Conservation (phyloP, 805 yeast species). For the Tetrapisispora namnaoensis region DNA sequence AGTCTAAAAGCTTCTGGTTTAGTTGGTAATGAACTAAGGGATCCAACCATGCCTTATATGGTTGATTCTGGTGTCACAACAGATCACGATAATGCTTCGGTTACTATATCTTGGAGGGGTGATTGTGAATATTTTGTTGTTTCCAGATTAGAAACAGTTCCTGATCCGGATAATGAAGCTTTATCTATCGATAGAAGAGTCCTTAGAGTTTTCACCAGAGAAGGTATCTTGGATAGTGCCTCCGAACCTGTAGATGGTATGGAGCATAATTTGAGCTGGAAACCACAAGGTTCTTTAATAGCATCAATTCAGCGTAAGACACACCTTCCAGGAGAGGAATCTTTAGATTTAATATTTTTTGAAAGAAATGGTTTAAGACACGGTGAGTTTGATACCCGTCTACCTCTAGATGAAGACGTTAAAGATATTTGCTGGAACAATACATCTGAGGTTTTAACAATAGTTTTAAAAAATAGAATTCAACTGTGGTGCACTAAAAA, state of each 20-base stretch:
- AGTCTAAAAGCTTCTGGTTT: conserved; percentile 46
- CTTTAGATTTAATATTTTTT: conserved; percentile 55
- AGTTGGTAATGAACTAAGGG: conserved; percentile 60
- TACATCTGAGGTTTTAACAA: conserved; percentile 67
- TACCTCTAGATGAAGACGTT: conserved; percentile 43
- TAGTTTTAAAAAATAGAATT: conserved; percentile 51
- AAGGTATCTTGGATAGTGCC: conserved; percentile 68
- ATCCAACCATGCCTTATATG: conserved; percentile 77
- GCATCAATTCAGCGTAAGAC: conserved; percentile 66
- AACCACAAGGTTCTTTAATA: conserved; percentile 81
- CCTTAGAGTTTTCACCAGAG: conserved; percentile 70
- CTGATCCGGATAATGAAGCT: conserved; percentile 30
- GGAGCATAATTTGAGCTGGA: conserved; percentile 72
- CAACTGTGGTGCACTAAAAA: conserved; percentile 88
- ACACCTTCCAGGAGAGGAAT: conserved; percentile 33
- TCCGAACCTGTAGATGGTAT: conserved; percentile 84
- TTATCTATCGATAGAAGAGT: conserved; percentile 50
- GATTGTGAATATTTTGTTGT: conserved; percentile 80
- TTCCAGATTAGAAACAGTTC: conserved; percentile 46
- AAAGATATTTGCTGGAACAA: conserved; percentile 64
- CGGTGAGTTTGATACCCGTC: conserved; percentile 68
- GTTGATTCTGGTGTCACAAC: conserved; percentile 62
- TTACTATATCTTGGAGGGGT: conserved; percentile 82
- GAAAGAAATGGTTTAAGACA: conserved; percentile 91
- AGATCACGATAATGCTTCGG: conserved; percentile 39